phyloP scores from a whole-genome alignment of 129 eudicot species.

The Flaveria trinervia region DNA sequence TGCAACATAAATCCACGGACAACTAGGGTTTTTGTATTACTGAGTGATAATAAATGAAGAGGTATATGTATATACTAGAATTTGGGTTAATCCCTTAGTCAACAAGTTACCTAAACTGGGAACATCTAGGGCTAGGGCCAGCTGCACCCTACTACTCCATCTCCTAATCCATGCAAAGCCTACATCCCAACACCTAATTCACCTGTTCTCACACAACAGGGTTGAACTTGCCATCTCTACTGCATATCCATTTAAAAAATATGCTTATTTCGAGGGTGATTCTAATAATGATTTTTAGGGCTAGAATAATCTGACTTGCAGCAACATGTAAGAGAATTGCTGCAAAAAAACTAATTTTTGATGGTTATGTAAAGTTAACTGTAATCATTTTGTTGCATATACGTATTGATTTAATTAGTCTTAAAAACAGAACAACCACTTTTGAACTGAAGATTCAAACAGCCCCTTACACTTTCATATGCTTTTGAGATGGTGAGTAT shows the following conservation, averaged over 20 bases:
- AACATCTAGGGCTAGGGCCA: too few species aligned
- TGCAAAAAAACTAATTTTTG: background rate
- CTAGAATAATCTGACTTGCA: background rate
- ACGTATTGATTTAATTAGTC: background rate
- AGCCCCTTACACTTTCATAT: background rate
- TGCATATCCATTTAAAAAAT: background rate
- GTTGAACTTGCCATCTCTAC: background rate
- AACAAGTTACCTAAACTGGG: too few species aligned
- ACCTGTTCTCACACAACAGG: too few species aligned
- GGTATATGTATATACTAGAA: too few species aligned
- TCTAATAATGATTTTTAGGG: background rate
- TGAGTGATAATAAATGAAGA: too few species aligned
- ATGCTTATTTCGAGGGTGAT: background rate
- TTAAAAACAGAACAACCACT: background rate
- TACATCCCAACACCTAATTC: too few species aligned
- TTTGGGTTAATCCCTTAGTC: too few species aligned
- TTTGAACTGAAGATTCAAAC: background rate
- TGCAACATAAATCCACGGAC: too few species aligned
- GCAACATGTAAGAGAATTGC: background rate
- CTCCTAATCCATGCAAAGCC: too few species aligned
- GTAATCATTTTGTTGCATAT: background rate
- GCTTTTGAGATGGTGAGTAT: background rate
- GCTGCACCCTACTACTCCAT: too few species aligned
- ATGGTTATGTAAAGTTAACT: background rate
- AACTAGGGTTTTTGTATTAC: too few species aligned